Evolutionary conservation across 164 flowering plant species (phyloP), one percentile per base, ranked within the genome.

Genomic region (Houttuynia cordata): DNA sequence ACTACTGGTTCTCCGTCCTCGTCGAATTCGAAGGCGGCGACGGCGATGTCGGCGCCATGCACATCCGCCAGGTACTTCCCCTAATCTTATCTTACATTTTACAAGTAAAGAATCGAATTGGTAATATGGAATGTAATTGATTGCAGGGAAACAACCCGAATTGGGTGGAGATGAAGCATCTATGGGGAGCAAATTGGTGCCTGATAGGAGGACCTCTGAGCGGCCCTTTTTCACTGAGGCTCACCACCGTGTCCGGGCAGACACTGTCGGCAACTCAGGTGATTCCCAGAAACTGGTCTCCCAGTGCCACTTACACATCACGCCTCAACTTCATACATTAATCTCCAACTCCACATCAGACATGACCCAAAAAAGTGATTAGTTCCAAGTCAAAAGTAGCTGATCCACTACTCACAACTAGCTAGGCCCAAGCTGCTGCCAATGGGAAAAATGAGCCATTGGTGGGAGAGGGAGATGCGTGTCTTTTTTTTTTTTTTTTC

Each of bases 101-200:
- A n/a, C n/a, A n/a, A n/a, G n/a, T n/a, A n/a, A n/a, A n/a, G n/a
- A n/a, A n/a, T n/a, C n/a, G n/a, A n/a, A n/a, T n/a, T n/a, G n/a
- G n/a, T n/a, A n/a, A n/a, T n/a, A n/a, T n/a, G n/a, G n/a, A n/a
- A n/a, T n/a, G n/a, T n/a, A n/a, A n/a, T n/a, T n/a, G n/a, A n/a
- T n/a, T 75, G 80, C 89, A 93, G 99, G 91, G 80, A 64, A 65
- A 74, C 42, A 83, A 91, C 1, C 69, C 50, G 19, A 71, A 76
- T 51, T 93, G 99, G 99, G 51, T 81, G 39, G 80, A 78, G 66
- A 93, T 93, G 99, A 81, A 69, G 30, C 99, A 93, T 62, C 42
- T 93, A 56, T 93, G 99, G 99, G 99, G 99, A 14, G 99, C 99
- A 62, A 86, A 62, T 60, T 93, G 97, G 97, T 77, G 85, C 67